Percentiles rank a stretch among this genome's conserved stretches.
phyloP scores from a whole-genome alignment of 2,329 filamentous ascomycete genomes.

The Teratosphaeria viscida region DNA sequence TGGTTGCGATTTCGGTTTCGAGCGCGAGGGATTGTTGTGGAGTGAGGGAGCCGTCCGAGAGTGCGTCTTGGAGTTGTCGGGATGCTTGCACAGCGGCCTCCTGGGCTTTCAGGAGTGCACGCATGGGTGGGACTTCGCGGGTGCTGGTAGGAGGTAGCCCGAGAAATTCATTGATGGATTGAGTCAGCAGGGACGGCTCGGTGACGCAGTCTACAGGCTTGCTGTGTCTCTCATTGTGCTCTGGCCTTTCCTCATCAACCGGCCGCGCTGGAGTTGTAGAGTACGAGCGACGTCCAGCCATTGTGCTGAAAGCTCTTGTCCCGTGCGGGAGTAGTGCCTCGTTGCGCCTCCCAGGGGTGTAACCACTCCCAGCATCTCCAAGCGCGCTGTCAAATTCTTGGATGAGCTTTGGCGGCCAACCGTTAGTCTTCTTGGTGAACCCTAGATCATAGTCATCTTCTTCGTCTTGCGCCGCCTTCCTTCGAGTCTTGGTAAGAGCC shows the following conservation, averaged over 20 bases:
- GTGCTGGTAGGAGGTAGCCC: background rate
- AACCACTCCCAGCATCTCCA: background rate
- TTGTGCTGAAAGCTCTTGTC: background rate
- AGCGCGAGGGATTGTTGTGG: slow-evolving; percentile 3
- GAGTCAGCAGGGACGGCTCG: background rate
- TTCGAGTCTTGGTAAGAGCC: background rate
- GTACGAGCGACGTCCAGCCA: background rate
- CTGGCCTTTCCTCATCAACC: background rate
- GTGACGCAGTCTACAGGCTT: background rate
- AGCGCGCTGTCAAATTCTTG: background rate
- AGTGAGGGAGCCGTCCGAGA: slow-evolving; percentile 5
- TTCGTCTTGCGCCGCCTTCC: slow-evolving; percentile 2
- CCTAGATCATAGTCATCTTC: slow-evolving; percentile 9
- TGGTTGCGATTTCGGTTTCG: slow-evolving; percentile 1
- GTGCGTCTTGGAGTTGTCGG: background rate
- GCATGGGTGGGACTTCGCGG: slow-evolving; percentile 5
- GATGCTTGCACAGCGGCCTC: slow-evolving; percentile 2
- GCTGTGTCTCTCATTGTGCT: background rate
- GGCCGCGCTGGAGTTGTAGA: background rate
- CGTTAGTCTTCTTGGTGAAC: background rate
- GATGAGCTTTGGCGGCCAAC: background rate
- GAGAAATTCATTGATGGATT: slow-evolving; percentile 2
- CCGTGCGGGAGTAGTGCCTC: background rate
- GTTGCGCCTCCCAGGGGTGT: background rate
- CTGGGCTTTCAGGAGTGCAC: slow-evolving; percentile 6